Percentiles rank a stretch among this genome's conserved stretches.
These are phyloP conservation scores for Lactarius sp. DNA, from an alignment of 768 basidiomycete genomes.

Conservation along the genomic window DNA sequence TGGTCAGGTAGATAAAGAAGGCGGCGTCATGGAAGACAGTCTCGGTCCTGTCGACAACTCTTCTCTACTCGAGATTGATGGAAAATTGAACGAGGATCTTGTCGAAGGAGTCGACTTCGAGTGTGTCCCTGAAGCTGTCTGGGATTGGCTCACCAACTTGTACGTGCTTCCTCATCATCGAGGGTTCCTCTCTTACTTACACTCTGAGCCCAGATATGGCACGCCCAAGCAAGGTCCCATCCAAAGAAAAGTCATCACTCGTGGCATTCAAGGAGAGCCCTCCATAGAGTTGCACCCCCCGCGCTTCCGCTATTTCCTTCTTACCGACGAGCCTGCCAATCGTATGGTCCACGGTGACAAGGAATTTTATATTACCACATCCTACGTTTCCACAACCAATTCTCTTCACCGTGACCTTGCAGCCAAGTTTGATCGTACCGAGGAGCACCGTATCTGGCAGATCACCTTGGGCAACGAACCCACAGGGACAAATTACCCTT, in stretches of 20 bases:
- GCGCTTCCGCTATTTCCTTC: conserved; percentile 49
- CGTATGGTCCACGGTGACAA: conserved; percentile 30
- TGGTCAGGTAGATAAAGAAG: conserved; percentile 65
- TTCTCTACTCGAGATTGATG: conserved; percentile 51
- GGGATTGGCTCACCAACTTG: conserved; percentile 67
- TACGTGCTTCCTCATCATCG: conserved; percentile 36
- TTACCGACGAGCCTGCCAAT: conserved; percentile 31
- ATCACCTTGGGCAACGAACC: conserved; percentile 34
- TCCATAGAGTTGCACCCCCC: conserved; percentile 72
- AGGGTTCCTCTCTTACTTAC: conserved; percentile 6
- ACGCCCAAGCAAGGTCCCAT: conserved; percentile 45
- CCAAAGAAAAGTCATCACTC: conserved; percentile 60
- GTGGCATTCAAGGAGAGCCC: conserved; percentile 47
- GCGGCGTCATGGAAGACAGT: conserved; percentile 52
- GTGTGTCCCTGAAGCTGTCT: conserved; percentile 67
- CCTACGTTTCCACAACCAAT: conserved; percentile 47
- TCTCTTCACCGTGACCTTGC: conserved; percentile 32
- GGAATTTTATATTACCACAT: conserved; percentile 40
- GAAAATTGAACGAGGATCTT: conserved; percentile 42
- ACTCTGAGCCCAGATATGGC: conserved; percentile 60
- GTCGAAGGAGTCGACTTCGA: conserved; percentile 67
- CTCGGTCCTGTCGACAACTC: conserved; percentile 76
- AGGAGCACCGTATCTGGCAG: conserved; percentile 59
- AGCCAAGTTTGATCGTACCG: conserved; percentile 24
- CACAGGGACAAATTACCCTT: conserved; percentile 22